phyloP scores from a whole-genome alignment of 139 green algal species.

The Eudorina sp. region DNA sequence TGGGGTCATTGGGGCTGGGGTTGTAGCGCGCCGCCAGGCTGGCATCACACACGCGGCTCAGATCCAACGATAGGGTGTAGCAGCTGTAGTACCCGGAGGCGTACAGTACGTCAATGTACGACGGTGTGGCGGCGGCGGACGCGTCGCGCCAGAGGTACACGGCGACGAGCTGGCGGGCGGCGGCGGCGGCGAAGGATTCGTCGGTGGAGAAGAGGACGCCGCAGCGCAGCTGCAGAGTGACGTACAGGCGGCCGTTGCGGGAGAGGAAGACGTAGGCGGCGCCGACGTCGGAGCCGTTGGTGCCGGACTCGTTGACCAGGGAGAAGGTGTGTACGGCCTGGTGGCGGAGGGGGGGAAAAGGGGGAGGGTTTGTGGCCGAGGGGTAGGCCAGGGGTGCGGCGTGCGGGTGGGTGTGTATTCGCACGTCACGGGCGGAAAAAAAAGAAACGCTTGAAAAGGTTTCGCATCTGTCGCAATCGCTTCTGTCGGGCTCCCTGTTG shows the following conservation, averaged over 20 bases:
- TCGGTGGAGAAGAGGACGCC: constrained; percentile 45
- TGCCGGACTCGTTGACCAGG: background rate
- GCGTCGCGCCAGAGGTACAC: constrained; percentile 20
- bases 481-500: too few species aligned
- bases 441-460: too few species aligned
- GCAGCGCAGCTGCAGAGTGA: constrained; percentile 24
- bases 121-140: background rate
- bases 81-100: constrained; percentile 38
- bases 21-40: constrained; percentile 31
- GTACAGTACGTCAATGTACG: constrained; percentile 52
- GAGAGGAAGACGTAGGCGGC: constrained; percentile 36
- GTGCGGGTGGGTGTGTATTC: too few species aligned
- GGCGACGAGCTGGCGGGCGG: background rate
- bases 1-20: constrained; percentile 56
- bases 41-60: constrained; percentile 42
- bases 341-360: background rate
- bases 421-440: too few species aligned
- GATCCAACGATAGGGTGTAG: constrained; percentile 50
- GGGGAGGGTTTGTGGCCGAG: background rate
- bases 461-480: too few species aligned
- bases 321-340: constrained; percentile 12
- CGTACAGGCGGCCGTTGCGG: constrained; percentile 39
- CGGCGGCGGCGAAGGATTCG: background rate
- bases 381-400: too few species aligned
- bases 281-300: background rate